Evolutionary conservation across 306 rosid genomes (phyloP), one percentile per base, ranked within the genome.

Genomic region (Prunus padus): DNA sequence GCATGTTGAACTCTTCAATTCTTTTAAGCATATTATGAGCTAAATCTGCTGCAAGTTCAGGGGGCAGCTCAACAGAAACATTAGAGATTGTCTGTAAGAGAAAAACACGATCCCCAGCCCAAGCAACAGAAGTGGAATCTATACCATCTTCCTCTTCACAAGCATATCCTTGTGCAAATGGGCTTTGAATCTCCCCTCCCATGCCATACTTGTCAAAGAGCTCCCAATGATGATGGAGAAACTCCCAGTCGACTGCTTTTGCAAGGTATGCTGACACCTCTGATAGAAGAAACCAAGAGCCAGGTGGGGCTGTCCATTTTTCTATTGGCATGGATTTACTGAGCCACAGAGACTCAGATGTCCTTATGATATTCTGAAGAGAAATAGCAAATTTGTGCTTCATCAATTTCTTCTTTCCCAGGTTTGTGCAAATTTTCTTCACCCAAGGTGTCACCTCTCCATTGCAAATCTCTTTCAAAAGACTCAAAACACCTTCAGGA

Each of bases 251-350:
- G 69, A 94, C 92, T 68, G 85, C 82, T 87, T 90, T 88, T 74
- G 91, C 77, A 84, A 94, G 95, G 79, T 77, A 94, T 45, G 84
- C 80, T 15, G 98, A 94, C 67, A 92, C 90, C 90, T 94, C 97
- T 26, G 98, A 92, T 68, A 94, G 76, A 69, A 94, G 96, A 87
- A 94, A 87, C 98, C 98, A 92, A 69, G 96, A 92, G 76, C 98
- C 98, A 0, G 86, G 87, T 15, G 97, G 98, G 57, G 98, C 97
- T 44, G 90, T 92, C 98, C 98, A 94, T 78, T 88, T 88, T 79
- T 85, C 97, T 79, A 87, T 89, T 20, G 95, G 90, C 90, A 76
- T 67, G 74, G 90, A 85, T 65, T 87, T 84, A 61, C 82, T 90
- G 65, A 84, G 72, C 98, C 98, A 94, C 63, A 87, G 80, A 71